Conservation (phyloP, 164 flowering plant genomes). For the Nymphaea colorata region DNA sequence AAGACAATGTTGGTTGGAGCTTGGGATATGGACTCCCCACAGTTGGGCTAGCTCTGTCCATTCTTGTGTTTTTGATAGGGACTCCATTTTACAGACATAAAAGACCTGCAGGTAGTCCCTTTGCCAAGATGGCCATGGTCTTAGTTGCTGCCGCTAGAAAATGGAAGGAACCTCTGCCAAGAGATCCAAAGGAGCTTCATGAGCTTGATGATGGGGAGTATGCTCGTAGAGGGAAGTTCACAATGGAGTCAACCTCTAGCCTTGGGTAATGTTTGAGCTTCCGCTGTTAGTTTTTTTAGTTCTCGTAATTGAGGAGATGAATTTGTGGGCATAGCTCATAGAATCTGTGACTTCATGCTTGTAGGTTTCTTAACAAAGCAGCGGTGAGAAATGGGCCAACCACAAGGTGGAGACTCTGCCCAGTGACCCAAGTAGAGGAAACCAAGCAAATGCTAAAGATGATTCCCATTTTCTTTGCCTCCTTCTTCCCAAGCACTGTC, state of each 20-base stretch:
- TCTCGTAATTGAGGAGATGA: not conserved
- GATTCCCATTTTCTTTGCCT: conserved; percentile 28
- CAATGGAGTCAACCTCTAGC: conserved; percentile 35
- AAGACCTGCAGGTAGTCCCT: conserved; percentile 38
- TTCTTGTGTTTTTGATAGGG: conserved; percentile 31
- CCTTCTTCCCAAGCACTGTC: conserved; percentile 34
- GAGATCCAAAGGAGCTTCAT: conserved; percentile 38
- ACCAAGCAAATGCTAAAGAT: conserved; percentile 57
- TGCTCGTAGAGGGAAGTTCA: conserved; percentile 10
- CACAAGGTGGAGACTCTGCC: conserved; percentile 38
- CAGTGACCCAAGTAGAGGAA: conserved; percentile 57
- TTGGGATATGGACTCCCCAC: conserved; percentile 46
- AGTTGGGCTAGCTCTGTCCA: conserved; percentile 24
- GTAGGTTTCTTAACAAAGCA: conserved; percentile 55
- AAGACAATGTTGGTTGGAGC: conserved; percentile 43
- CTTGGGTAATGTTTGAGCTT: conserved; percentile 24
- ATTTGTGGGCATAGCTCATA: not conserved
- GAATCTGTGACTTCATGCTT: not conserved
- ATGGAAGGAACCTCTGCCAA: conserved; percentile 23
- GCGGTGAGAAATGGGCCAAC: conserved; percentile 24
- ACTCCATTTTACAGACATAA: conserved; percentile 44
- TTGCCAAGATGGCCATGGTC: conserved; percentile 30
- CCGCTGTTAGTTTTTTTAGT: not conserved
- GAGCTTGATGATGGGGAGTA: conserved; percentile 36
- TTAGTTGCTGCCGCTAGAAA: conserved; percentile 40